Evolutionary conservation across 1,284 basidiomycete species (phyloP).

Genomic region (Kwoniella shivajii): DNA sequence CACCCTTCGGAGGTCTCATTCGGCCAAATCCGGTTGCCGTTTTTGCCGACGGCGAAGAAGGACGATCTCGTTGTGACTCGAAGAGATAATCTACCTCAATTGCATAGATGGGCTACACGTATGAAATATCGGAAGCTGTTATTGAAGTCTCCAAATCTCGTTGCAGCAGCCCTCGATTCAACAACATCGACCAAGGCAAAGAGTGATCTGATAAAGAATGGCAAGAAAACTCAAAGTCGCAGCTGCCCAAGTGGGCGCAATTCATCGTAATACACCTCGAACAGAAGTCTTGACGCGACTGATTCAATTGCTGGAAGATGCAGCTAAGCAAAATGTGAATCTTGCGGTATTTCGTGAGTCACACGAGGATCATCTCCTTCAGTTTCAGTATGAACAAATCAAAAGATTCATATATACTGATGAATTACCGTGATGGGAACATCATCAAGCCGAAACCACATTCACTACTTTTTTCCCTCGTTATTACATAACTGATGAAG

Average conservation of each 20-base stretch:
- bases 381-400: too few species aligned
- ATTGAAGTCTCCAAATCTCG: too few species aligned
- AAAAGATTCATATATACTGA: too few species aligned
- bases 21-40: too few species aligned
- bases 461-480: slow-evolving; percentile 48
- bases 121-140: too few species aligned
- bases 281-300: slow-evolving; percentile 32
- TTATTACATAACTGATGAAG: slow-evolving; percentile 36
- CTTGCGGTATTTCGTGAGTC: slow-evolving; percentile 43
- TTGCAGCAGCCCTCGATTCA: too few species aligned
- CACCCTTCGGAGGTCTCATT: too few species aligned
- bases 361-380: neutral
- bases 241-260: slow-evolving; percentile 44
- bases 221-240: slow-evolving; percentile 37
- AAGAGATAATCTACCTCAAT: too few species aligned
- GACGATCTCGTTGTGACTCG: too few species aligned
- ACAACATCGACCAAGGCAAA: neutral
- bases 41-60: too few species aligned
- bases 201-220: slow-evolving; percentile 18
- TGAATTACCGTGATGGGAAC: too few species aligned
- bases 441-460: slow-evolving; percentile 38
- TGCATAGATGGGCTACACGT: too few species aligned
- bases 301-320: slow-evolving; percentile 33
- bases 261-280: slow-evolving; percentile 33
- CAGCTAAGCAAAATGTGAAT: slow-evolving; percentile 29